Evolutionary conservation across 805 yeast genomes (phyloP).

Genomic region (Lipomyces spencermartinsiae): DNA sequence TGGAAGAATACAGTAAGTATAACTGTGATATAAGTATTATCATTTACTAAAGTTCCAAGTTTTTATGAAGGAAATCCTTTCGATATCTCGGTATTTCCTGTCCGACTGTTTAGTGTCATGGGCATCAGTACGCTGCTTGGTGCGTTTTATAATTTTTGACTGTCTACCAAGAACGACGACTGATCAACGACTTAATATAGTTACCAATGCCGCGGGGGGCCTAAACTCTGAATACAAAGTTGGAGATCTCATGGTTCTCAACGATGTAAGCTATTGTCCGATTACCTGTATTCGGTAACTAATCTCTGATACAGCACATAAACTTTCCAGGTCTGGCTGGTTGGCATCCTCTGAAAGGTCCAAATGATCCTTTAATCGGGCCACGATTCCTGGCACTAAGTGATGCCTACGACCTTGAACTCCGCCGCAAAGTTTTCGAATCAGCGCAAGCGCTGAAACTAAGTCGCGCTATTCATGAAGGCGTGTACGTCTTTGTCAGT

Average conservation of each 20-base stretch:
- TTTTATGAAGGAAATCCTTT: conserved; percentile 87
- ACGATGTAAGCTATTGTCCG: conserved; percentile 52
- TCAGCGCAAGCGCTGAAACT: conserved; percentile 58
- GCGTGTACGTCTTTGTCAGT: conserved; percentile 80
- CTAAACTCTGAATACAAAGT: conserved; percentile 67
- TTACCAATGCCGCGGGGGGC: conserved; percentile 97
- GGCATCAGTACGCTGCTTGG: conserved; percentile 71
- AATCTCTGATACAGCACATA: conserved; percentile 56
- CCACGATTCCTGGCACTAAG: conserved; percentile 87
- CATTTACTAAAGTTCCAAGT: conserved; percentile 15
- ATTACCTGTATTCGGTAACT: neutral
- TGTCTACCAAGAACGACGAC: conserved; percentile 10
- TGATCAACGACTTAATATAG: conserved; percentile 14
- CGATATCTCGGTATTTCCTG: conserved; percentile 81
- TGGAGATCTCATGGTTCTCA: conserved; percentile 90
- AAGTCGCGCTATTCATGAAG: conserved; percentile 76
- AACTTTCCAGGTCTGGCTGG: conserved; percentile 93
- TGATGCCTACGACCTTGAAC: conserved; percentile 82
- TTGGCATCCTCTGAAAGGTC: conserved; percentile 83
- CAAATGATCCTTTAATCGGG: conserved; percentile 79
- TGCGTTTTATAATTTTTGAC: neutral
- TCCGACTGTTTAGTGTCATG: conserved; percentile 72
- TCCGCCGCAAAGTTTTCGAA: conserved; percentile 66
- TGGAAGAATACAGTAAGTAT: conserved; percentile 74
- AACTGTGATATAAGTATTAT: neutral